phyloP scores from a whole-genome alignment of 345 rosid genomes.

The Syzygium oleosum region DNA sequence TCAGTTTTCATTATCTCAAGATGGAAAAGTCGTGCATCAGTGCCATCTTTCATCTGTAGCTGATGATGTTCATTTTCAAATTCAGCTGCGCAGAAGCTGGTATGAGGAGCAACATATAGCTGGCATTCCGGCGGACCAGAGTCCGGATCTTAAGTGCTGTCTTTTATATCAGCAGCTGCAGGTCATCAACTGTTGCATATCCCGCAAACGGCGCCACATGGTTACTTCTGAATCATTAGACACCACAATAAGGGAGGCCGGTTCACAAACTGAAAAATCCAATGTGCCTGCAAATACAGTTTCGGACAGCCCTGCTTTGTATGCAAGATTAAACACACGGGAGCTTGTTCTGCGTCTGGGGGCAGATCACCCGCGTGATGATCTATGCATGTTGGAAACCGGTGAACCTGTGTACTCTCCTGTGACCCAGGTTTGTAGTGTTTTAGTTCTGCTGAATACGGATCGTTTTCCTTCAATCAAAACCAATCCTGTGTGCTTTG shows the following conservation, averaged over 20 bases:
- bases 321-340: constrained; percentile 53
- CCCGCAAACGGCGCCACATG: constrained; percentile 54
- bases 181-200: constrained; percentile 86
- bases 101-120: constrained; percentile 64
- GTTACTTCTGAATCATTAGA: constrained; percentile 66
- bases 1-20: neutral
- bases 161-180: constrained; percentile 79
- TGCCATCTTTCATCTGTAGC: neutral
- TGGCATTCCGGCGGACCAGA: constrained; percentile 62
- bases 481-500: constrained; percentile 5
- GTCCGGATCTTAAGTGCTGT: constrained; percentile 83
- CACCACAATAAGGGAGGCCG: constrained; percentile 49
- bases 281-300: constrained; percentile 11
- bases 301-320: constrained; percentile 32
- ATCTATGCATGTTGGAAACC: constrained; percentile 81
- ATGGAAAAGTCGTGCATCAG: neutral
- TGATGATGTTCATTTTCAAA: constrained; percentile 5
- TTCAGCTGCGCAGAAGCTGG: constrained; percentile 81
- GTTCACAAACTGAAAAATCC: constrained; percentile 30
- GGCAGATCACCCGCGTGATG: constrained; percentile 33
- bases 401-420: constrained; percentile 89
- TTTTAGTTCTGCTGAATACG: constrained; percentile 2
- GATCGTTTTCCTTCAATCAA: neutral
- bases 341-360: constrained; percentile 81
- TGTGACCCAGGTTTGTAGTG: constrained; percentile 60